Conservation (phyloP, 2,329 filamentous ascomycete species). For the Fusarium multiceps region DNA sequence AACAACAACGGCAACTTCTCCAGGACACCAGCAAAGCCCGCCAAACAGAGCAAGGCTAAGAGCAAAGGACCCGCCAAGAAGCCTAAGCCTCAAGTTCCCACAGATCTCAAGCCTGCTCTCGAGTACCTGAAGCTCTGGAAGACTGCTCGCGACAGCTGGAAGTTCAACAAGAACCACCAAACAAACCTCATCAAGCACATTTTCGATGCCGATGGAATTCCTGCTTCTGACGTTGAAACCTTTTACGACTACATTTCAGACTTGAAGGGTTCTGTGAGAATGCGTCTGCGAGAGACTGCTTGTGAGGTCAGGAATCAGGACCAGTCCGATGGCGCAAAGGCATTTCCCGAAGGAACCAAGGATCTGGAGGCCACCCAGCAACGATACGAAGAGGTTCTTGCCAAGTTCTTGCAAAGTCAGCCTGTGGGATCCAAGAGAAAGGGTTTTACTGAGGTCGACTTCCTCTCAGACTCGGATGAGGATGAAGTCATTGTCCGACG, state of each 20-base stretch:
- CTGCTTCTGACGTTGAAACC: constrained; percentile 73
- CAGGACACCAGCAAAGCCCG: constrained; percentile 51
- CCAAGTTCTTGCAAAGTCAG: constrained; percentile 56
- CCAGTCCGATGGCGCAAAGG: constrained; percentile 60
- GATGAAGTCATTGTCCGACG: constrained; percentile 63
- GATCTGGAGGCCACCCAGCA: constrained; percentile 62
- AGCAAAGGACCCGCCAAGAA: constrained; percentile 55
- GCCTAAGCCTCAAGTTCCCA: constrained; percentile 51
- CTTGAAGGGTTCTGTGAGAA: constrained; percentile 78
- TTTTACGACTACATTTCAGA: constrained; percentile 84
- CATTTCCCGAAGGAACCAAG: constrained; percentile 62
- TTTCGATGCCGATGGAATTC: constrained; percentile 78
- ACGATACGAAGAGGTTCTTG: constrained; percentile 66
- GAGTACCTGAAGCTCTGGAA: constrained; percentile 83
- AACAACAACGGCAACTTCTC: constrained; percentile 35
- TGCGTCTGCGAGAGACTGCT: constrained; percentile 74
- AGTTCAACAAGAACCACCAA: constrained; percentile 96
- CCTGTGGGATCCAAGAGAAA: constrained; percentile 58
- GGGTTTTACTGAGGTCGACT: constrained; percentile 64
- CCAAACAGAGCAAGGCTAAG: constrained; percentile 47
- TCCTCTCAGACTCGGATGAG: constrained; percentile 61
- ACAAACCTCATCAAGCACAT: constrained; percentile 85
- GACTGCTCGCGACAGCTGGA: constrained; percentile 78
- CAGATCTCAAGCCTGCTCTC: constrained; percentile 72
- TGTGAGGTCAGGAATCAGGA: constrained; percentile 69